Percentiles rank a stretch among this genome's conserved stretches.
These are phyloP conservation scores for Aspergillus incahuasiensis DNA, from an alignment of 495 filamentous ascomycete genomes.

Conservation along the genomic window DNA sequence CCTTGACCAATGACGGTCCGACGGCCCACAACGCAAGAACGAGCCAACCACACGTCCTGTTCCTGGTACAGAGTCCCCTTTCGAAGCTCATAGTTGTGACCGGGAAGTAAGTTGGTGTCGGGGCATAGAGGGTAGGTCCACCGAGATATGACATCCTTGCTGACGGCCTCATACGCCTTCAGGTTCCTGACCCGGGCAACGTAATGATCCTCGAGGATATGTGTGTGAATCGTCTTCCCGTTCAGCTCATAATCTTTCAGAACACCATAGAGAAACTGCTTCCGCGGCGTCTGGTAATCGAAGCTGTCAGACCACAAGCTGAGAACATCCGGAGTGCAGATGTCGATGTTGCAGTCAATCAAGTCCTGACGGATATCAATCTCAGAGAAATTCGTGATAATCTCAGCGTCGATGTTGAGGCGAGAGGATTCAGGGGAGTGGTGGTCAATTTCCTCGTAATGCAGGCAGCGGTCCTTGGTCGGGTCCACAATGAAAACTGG, in stretches of 20 bases:
- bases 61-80: constrained; percentile 66
- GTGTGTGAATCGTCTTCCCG: constrained; percentile 90
- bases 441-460: constrained; percentile 76
- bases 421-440: constrained; percentile 45
- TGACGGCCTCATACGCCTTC: constrained; percentile 87
- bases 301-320: constrained; percentile 97
- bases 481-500: constrained; percentile 87
- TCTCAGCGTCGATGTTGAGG: constrained; percentile 67
- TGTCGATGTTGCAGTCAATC: constrained; percentile 93
- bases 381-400: constrained; percentile 58
- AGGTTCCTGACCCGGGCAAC: constrained; percentile 80
- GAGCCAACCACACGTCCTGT: constrained; percentile 64
- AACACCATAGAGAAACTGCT: constrained; percentile 84
- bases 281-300: constrained; percentile 84
- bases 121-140: constrained; percentile 95
- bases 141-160: constrained; percentile 74
- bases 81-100: constrained; percentile 66
- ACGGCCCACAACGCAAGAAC: constrained; percentile 60
- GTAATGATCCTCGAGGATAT: constrained; percentile 72
- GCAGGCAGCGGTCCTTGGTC: constrained; percentile 72
- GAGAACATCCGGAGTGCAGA: constrained; percentile 93
- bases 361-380: constrained; percentile 81
- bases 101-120: constrained; percentile 75
- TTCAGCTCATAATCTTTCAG: constrained; percentile 96
- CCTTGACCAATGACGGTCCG: constrained; percentile 69